Evolutionary conservation across 2,329 filamentous ascomycete species (phyloP).

Genomic region (Grosmannia clavigera): DNA sequence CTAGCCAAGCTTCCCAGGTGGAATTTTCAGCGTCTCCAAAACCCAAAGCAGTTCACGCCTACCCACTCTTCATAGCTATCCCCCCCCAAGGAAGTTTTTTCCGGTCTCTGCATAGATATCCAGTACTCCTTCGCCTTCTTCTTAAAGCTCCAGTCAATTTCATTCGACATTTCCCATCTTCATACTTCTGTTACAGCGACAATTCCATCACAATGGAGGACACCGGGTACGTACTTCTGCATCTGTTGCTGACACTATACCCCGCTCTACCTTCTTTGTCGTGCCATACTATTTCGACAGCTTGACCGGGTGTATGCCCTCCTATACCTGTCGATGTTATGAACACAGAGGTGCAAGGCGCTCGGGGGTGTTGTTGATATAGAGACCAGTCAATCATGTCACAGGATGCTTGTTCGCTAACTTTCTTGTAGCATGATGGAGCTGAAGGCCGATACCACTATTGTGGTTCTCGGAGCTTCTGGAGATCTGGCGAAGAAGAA

Average conservation of each 20-base stretch:
- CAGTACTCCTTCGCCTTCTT: background rate
- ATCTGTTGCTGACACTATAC: background rate
- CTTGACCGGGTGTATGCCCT: too few relatives aligned
- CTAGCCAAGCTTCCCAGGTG: background rate
- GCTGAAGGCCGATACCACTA: slow-evolving; percentile 96
- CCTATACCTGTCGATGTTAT: background rate
- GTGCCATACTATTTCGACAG: too few relatives aligned
- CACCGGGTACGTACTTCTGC: background rate
- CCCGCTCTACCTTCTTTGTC: background rate
- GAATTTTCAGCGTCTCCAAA: background rate
- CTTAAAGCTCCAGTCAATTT: background rate
- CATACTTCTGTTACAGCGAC: background rate
- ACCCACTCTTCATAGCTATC: background rate
- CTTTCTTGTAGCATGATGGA: slow-evolving; percentile 57
- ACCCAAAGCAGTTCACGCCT: background rate
- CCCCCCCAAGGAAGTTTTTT: background rate
- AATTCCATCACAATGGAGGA: background rate
- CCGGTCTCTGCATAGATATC: background rate
- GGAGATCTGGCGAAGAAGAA: slow-evolving; percentile 99
- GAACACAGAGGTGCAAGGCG: background rate
- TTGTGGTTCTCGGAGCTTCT: slow-evolving; percentile 91
- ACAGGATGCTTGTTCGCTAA: background rate
- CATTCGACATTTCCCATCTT: background rate
- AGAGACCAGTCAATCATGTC: background rate
- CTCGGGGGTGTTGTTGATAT: too few relatives aligned